A percentile compares a stretch with the other conserved stretches of the same genome.
Conservation (phyloP, 441 rosid genomes). For the Viola pubescens region DNA sequence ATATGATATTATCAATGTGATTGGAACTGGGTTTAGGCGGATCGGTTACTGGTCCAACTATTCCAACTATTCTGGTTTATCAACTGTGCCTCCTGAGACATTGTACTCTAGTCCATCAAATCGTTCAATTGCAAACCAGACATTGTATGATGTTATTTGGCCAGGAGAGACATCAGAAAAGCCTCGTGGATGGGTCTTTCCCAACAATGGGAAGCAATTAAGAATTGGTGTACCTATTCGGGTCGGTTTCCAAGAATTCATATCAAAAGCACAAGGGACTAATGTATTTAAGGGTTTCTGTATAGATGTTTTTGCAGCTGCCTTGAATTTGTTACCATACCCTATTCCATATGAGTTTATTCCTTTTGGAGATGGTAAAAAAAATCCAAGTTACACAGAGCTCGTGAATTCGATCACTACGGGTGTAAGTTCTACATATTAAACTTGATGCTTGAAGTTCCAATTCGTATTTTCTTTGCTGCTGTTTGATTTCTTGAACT, state of each 20-base stretch:
- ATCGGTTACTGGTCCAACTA: constrained; percentile 90
- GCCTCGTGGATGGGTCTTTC: constrained; percentile 94
- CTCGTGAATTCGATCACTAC: constrained; percentile 53
- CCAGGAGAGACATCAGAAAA: constrained; percentile 62
- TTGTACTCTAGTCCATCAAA: constrained; percentile 48
- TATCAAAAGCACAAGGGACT: constrained; percentile 47
- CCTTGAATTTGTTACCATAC: constrained; percentile 65
- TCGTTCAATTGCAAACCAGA: constrained; percentile 41
- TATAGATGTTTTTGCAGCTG: constrained; percentile 81
- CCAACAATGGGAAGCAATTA: constrained; percentile 70
- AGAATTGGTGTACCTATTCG: constrained; percentile 78
- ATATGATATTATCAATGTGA: constrained; percentile 73
- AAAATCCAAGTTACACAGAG: constrained; percentile 70
- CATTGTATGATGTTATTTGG: constrained; percentile 61
- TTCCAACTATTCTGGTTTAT: constrained; percentile 77
- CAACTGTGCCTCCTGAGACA: constrained; percentile 50
- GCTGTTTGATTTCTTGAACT: not conserved
- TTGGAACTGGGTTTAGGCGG: constrained; percentile 69
- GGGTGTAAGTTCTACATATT: constrained; percentile 50
- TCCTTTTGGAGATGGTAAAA: constrained; percentile 61
- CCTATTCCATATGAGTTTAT: constrained; percentile 64
- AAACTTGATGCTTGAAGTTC: constrained; percentile 1
- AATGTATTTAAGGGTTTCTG: constrained; percentile 71
- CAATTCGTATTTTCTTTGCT: not conserved
- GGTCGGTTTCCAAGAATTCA: constrained; percentile 62